phyloP scores from a whole-genome alignment of 495 filamentous ascomycete genomes.

The Bryoglossum gracile region DNA sequence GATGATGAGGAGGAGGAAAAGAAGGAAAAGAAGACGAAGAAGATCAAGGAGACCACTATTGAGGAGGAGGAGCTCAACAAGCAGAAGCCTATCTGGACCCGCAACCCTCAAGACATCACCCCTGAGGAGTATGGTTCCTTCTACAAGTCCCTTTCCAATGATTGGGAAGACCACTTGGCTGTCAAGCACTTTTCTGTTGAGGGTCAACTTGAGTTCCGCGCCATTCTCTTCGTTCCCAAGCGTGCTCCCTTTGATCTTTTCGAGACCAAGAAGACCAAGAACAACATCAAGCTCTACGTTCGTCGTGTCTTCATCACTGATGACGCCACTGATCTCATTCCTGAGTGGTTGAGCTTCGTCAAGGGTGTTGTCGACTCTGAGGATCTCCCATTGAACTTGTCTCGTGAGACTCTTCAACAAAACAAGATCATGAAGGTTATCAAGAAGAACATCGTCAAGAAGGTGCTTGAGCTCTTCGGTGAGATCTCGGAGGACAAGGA shows the following conservation, averaged over 20 bases:
- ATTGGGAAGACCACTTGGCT: slow-evolving; percentile 98
- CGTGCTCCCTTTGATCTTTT: slow-evolving; percentile 99
- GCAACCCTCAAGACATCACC: slow-evolving; percentile 92
- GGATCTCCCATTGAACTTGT: slow-evolving; percentile 97
- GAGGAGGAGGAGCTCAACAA: slow-evolving; percentile 99
- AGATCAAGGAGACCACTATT: slow-evolving; percentile 95
- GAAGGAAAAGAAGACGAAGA: slow-evolving; percentile 96
- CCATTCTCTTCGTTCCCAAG: slow-evolving; percentile 99
- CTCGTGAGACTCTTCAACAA: slow-evolving; percentile 99
- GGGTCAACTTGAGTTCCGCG: slow-evolving; percentile 99
- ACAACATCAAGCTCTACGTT: slow-evolving; percentile 99
- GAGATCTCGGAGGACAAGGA: slow-evolving; percentile 99
- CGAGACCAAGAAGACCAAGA: slow-evolving; percentile 99
- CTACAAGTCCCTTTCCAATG: slow-evolving; percentile 99
- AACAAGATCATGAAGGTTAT: slow-evolving; percentile 99
- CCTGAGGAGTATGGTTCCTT: slow-evolving; percentile 96
- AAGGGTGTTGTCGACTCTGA: slow-evolving; percentile 99
- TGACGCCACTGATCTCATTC: slow-evolving; percentile 96
- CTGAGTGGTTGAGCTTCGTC: slow-evolving; percentile 98
- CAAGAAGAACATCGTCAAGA: slow-evolving; percentile 99
- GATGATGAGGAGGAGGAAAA: slow-evolving; percentile 80
- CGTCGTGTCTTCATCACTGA: slow-evolving; percentile 99
- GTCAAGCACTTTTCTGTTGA: slow-evolving; percentile 99
- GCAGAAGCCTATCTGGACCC: slow-evolving; percentile 99
- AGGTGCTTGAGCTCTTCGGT: slow-evolving; percentile 96